phyloP scores from a whole-genome alignment of 805 yeast genomes.

The Metschnikowia koreensis region DNA sequence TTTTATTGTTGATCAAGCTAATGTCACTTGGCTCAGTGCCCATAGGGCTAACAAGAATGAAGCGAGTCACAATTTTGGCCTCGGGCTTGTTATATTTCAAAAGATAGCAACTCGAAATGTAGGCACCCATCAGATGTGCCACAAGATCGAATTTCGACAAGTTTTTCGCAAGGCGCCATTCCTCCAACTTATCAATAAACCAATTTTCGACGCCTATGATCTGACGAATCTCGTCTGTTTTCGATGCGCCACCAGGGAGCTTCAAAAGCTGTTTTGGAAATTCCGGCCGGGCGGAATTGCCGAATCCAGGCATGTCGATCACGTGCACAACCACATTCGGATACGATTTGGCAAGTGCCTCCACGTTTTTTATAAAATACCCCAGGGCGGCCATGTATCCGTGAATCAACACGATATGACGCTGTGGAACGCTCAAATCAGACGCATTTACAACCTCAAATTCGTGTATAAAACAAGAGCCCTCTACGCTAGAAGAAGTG shows the following conservation, averaged over 20 bases:
- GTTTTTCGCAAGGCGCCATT: slow-evolving; percentile 30
- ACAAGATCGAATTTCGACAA: slow-evolving; percentile 30
- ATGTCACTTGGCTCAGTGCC: slow-evolving; percentile 40
- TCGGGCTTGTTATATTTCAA: slow-evolving; percentile 30
- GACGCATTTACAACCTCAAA: slow-evolving; percentile 28
- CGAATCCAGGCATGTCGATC: slow-evolving; percentile 44
- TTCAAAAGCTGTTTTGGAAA: slow-evolving; percentile 33
- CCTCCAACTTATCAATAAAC: slow-evolving; percentile 41
- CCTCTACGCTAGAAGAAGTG: slow-evolving; percentile 13
- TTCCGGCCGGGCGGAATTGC: slow-evolving; percentile 40
- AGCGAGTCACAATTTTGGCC: slow-evolving; percentile 20
- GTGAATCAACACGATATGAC: slow-evolving; percentile 35
- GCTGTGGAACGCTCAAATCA: slow-evolving; percentile 8
- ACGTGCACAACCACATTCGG: slow-evolving; percentile 37
- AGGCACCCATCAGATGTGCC: slow-evolving; percentile 46
- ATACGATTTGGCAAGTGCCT: slow-evolving; percentile 26
- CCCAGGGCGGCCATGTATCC: slow-evolving; percentile 48
- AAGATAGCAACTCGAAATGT: slow-evolving; percentile 38
- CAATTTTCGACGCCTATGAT: slow-evolving; percentile 36
- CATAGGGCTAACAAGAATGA: slow-evolving; percentile 40
- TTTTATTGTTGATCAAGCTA: slow-evolving; percentile 33
- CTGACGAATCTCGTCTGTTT: slow-evolving; percentile 29
- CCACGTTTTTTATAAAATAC: slow-evolving; percentile 39
- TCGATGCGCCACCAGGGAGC: slow-evolving; percentile 18
- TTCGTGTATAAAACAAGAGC: slow-evolving; percentile 35